phyloP scores from a whole-genome alignment of 2,329 filamentous ascomycete genomes.

The Diaporthe capsici region DNA sequence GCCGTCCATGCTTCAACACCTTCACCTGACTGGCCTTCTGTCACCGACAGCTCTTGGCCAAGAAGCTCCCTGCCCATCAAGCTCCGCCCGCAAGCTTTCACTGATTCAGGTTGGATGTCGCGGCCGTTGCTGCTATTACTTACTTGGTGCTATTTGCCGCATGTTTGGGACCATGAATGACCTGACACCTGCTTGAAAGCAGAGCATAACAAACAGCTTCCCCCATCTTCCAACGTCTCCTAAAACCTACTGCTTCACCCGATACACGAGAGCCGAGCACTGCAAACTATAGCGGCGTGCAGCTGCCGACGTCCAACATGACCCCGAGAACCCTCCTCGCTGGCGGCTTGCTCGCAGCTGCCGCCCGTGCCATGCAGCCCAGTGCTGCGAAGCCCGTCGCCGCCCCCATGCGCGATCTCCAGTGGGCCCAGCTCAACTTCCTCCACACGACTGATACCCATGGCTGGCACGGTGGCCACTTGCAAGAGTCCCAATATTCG shows the following conservation, averaged over 20 bases:
- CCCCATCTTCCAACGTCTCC: neutral
- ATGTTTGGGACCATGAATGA: neutral
- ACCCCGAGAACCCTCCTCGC: slow-evolving; percentile 51
- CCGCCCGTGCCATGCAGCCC: slow-evolving; percentile 76
- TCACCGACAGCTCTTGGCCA: neutral
- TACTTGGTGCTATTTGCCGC: neutral
- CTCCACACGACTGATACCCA: slow-evolving; percentile 97
- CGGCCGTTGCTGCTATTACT: neutral
- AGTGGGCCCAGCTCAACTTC: slow-evolving; percentile 97
- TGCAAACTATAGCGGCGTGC: neutral
- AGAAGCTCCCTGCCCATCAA: slow-evolving; percentile 6
- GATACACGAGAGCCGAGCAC: neutral
- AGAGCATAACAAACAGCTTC: slow-evolving; percentile 9
- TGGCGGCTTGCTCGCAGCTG: slow-evolving; percentile 55
- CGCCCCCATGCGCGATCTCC: slow-evolving; percentile 85
- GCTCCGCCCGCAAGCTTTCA: slow-evolving; percentile 9
- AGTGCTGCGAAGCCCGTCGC: slow-evolving; percentile 82
- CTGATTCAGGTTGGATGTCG: slow-evolving; percentile 11
- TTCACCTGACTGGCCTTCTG: slow-evolving; percentile 20
- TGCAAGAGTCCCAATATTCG: slow-evolving; percentile 94
- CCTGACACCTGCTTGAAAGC: slow-evolving; percentile 12
- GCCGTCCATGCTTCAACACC: slow-evolving; percentile 8
- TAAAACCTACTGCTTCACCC: neutral
- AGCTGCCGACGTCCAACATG: slow-evolving; percentile 46
- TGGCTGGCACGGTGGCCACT: slow-evolving; percentile 94